Evolutionary conservation across 1,139 yeast species (phyloP).

Genomic region (Yamadazyma atmosphaerica): DNA sequence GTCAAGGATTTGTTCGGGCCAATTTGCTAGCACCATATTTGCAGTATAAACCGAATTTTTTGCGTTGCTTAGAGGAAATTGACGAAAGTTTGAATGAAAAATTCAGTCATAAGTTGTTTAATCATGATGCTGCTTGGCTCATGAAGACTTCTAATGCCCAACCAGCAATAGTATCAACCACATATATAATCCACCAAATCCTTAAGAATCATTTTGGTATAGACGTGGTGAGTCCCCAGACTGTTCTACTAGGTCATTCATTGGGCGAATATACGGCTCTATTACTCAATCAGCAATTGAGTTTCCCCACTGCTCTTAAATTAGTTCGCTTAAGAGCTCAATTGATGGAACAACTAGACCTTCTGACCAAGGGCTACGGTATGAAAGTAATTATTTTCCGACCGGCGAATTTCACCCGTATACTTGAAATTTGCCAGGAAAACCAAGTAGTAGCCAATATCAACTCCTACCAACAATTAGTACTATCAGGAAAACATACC

Average conservation of each 20-base stretch:
- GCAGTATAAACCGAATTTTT: conserved; percentile 17
- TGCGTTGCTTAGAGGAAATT: conserved; percentile 43
- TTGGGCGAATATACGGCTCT: conserved; percentile 60
- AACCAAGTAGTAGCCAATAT: conserved; percentile 38
- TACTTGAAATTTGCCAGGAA: conserved; percentile 20
- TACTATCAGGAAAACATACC: conserved; percentile 40
- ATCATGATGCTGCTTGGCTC: conserved; percentile 20
- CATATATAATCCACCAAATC: conserved; percentile 37
- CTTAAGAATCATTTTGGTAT: conserved; percentile 24
- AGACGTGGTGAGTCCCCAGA: conserved; percentile 22
- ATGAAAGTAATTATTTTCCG: conserved; percentile 40
- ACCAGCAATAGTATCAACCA: conserved; percentile 57
- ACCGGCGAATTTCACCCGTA: conserved; percentile 19
- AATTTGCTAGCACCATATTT: conserved; percentile 29
- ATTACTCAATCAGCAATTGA: conserved; percentile 39
- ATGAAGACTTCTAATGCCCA: conserved; percentile 55
- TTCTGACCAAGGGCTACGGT: conserved; percentile 24
- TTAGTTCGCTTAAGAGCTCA: conserved; percentile 53
- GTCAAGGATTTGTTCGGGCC: conserved; percentile 38
- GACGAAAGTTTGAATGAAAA: conserved; percentile 60
- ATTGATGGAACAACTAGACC: conserved; percentile 46
- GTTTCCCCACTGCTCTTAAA: conserved; percentile 42
- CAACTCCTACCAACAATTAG: conserved; percentile 44
- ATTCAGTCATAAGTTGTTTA: conserved; percentile 32
- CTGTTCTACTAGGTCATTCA: conserved; percentile 53